Percentiles rank a stretch among this genome's conserved stretches.
phyloP scores from a whole-genome alignment of 108 stramenopile species.

The Seminavis robusta region DNA sequence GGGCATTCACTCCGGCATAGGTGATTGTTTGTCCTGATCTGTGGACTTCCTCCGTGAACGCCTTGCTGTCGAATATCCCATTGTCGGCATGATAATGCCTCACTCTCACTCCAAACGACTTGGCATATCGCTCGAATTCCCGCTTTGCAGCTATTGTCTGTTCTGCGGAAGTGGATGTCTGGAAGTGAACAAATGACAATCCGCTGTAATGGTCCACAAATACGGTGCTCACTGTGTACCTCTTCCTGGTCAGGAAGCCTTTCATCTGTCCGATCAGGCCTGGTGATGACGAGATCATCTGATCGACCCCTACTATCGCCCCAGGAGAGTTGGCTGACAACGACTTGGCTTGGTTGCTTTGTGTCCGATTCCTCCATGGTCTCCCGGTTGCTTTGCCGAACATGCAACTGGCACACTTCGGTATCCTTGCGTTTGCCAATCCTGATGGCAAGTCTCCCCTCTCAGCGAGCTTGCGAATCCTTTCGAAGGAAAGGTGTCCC shows the following conservation, averaged over 20 bases:
- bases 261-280: constrained; percentile 36
- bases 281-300: constrained; percentile 27
- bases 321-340: constrained; percentile 17
- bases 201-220: too few relatives aligned
- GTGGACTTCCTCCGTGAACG: not conserved
- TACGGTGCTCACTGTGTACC: constrained; percentile 14
- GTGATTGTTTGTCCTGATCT: too few relatives aligned
- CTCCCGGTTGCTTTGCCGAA: constrained; percentile 16
- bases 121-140: constrained; percentile 17
- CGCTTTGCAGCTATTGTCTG: constrained; percentile 29
- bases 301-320: constrained; percentile 29
- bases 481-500: too few relatives aligned
- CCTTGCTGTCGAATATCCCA: too few relatives aligned
- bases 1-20: too few relatives aligned
- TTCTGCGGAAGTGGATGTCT: too few relatives aligned
- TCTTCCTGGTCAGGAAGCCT: constrained; percentile 17
- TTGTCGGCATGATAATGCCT: constrained; percentile 27
- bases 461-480: too few relatives aligned
- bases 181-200: too few relatives aligned
- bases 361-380: constrained; percentile 19
- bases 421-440: constrained; percentile 10
- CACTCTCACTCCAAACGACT: not conserved
- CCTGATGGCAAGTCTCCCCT: constrained; percentile 18
- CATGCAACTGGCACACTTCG: constrained; percentile 26
- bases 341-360: not conserved